A percentile compares a stretch with the other conserved stretches of the same genome.
Conservation (phyloP, 202 grass and related monocot genomes). For the Dendrocalamus latiflorus region DNA sequence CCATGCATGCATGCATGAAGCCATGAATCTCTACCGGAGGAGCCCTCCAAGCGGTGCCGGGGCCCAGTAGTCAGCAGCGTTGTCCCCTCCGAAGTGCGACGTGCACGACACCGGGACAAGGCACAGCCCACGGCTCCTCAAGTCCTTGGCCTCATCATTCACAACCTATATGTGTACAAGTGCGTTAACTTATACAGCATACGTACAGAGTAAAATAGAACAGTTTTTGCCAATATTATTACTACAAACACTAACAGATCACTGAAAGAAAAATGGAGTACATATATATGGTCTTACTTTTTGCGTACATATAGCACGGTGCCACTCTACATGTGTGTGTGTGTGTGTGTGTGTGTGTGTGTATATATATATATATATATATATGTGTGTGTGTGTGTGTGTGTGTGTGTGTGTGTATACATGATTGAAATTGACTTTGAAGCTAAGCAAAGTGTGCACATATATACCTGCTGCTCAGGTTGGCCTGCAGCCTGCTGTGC, state of each 20-base stretch:
- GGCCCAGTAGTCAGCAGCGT: constrained; percentile 86
- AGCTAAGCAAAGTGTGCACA: constrained; percentile 51
- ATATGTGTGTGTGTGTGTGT: too few species aligned
- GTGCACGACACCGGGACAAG: constrained; percentile 89
- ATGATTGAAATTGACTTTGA: constrained; percentile 51
- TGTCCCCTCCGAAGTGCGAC: too few species aligned
- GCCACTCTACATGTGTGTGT: too few species aligned
- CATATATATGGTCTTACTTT: not conserved
- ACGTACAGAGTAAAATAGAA: not conserved
- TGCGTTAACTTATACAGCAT: not conserved
- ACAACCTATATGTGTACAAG: constrained; percentile 3
- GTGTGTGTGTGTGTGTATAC: not conserved
- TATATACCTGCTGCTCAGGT: constrained; percentile 46
- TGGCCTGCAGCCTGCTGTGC: constrained; percentile 38
- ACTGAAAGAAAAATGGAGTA: not conserved
- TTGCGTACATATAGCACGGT: not conserved
- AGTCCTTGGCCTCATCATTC: constrained; percentile 53
- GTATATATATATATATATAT: too few species aligned
- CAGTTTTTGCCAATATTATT: not conserved
- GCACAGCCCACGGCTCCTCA: constrained; percentile 80
- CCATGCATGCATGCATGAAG: not conserved
- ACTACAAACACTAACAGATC: not conserved
- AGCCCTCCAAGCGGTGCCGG: constrained; percentile 43
- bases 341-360: too few species aligned
- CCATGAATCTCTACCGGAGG: constrained; percentile 31